Percentiles rank a stretch among this genome's conserved stretches.
These are phyloP conservation scores for Oryza glumipatula DNA, from an alignment of 176 grass and related monocot species.

Conservation along the genomic window DNA sequence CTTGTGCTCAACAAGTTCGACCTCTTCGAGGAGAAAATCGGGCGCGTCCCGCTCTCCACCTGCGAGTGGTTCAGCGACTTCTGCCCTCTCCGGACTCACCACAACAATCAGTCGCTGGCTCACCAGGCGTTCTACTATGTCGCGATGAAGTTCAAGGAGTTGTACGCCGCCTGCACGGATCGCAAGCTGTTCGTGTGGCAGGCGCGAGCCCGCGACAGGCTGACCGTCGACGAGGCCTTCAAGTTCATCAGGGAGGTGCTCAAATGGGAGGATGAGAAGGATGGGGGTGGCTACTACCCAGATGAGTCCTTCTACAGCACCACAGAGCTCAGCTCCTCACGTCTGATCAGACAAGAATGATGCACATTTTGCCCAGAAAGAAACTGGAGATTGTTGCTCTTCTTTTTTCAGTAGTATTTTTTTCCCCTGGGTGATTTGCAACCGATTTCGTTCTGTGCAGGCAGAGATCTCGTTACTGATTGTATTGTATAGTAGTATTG, in stretches of 20 bases:
- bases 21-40: slow-evolving; percentile 86
- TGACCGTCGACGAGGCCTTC: slow-evolving; percentile 77
- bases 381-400: background rate
- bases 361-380: background rate
- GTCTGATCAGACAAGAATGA: slow-evolving; percentile 64
- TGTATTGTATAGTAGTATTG: slow-evolving; percentile 41
- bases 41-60: slow-evolving; percentile 37
- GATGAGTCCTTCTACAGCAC: slow-evolving; percentile 94
- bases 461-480: slow-evolving; percentile 3
- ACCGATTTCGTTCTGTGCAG: background rate
- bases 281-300: slow-evolving; percentile 46
- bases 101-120: slow-evolving; percentile 80
- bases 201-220: slow-evolving; percentile 64
- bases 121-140: slow-evolving; percentile 96
- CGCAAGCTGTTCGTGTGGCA: slow-evolving; percentile 95
- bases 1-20: slow-evolving; percentile 97
- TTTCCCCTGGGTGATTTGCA: background rate
- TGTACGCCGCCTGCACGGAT: slow-evolving; percentile 57
- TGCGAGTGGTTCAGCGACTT: slow-evolving; percentile 94
- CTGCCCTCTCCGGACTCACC: slow-evolving; percentile 68
- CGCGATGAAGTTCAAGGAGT: slow-evolving; percentile 88
- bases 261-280: slow-evolving; percentile 89
- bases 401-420: background rate
- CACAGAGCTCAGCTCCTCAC: slow-evolving; percentile 85
- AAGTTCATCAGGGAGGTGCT: slow-evolving; percentile 82